Evolutionary conservation across 2,329 filamentous ascomycete species (phyloP).

Genomic region (Sarocladium oryzae): DNA sequence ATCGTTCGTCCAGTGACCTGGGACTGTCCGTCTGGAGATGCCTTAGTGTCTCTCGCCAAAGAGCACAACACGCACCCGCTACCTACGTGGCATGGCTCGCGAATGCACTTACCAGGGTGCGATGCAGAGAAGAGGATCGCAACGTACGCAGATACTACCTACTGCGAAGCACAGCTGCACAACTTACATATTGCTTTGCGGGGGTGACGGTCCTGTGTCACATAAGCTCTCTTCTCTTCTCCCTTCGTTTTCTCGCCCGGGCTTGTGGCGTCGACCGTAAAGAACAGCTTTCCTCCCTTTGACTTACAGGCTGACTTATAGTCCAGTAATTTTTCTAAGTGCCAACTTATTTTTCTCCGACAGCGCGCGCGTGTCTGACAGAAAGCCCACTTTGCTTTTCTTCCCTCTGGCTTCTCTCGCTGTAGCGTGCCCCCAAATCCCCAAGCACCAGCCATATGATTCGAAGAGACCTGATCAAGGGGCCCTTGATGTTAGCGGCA

Average conservation of each 20-base stretch:
- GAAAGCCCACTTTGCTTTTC: slow-evolving; percentile 1
- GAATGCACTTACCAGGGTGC: neutral
- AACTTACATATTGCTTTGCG: too few relatives aligned
- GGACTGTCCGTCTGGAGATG: neutral
- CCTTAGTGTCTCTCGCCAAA: neutral
- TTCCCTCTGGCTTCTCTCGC: slow-evolving; percentile 4
- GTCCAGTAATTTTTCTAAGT: too few relatives aligned
- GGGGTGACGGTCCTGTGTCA: too few relatives aligned
- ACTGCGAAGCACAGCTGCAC: neutral
- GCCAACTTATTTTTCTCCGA: neutral
- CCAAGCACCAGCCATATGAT: slow-evolving; percentile 4
- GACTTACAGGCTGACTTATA: too few relatives aligned
- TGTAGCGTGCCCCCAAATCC: neutral
- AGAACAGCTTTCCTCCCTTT: too few relatives aligned
- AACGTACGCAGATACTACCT: too few relatives aligned
- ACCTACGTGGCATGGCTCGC: neutral
- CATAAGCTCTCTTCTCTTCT: too few relatives aligned
- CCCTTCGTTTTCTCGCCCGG: too few relatives aligned
- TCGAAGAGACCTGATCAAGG: neutral
- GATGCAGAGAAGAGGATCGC: neutral
- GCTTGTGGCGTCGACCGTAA: too few relatives aligned
- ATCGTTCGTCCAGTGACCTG: slow-evolving; percentile 3
- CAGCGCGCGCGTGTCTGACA: neutral
- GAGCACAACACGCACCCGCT: neutral
- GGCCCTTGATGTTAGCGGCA: neutral